Evolutionary conservation across 306 rosid genomes (phyloP).

Genomic region (Prinsepia uniflora): DNA sequence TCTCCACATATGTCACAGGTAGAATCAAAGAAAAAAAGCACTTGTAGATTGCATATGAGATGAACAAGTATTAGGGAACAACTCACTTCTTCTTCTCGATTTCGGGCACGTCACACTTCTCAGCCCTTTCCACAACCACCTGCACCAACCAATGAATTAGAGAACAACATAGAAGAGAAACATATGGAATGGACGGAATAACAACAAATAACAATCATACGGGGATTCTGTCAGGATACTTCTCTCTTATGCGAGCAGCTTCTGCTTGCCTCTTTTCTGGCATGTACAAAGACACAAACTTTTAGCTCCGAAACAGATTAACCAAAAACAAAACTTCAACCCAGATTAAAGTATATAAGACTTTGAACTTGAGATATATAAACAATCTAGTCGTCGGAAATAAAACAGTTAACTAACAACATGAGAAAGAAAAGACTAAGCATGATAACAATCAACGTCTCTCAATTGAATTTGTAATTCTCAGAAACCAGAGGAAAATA

Average conservation of each 20-base stretch:
- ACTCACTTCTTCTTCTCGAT: conserved; percentile 62
- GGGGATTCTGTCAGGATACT: conserved; percentile 68
- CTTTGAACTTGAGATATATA: background rate
- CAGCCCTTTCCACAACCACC: conserved; percentile 75
- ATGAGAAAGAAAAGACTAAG: background rate
- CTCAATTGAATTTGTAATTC: background rate
- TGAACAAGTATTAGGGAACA: background rate
- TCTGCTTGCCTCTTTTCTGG: conserved; percentile 64
- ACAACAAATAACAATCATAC: conserved; percentile 34
- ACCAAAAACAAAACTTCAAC: background rate
- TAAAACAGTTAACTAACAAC: background rate
- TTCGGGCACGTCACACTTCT: conserved; percentile 60
- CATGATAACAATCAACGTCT: background rate
- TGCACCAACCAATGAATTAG: conserved; percentile 19
- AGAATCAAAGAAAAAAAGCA: background rate
- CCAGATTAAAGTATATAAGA: background rate
- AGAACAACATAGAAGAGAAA: background rate
- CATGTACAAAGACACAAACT: conserved; percentile 8
- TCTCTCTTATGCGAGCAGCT: conserved; percentile 58
- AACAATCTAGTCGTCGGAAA: background rate
- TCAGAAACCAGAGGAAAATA: background rate
- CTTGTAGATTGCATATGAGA: background rate
- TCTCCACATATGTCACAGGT: background rate
- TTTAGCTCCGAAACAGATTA: background rate
- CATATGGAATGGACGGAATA: background rate